phyloP scores from a whole-genome alignment of 768 basidiomycete genomes.

The Amanita pallidorosea region DNA sequence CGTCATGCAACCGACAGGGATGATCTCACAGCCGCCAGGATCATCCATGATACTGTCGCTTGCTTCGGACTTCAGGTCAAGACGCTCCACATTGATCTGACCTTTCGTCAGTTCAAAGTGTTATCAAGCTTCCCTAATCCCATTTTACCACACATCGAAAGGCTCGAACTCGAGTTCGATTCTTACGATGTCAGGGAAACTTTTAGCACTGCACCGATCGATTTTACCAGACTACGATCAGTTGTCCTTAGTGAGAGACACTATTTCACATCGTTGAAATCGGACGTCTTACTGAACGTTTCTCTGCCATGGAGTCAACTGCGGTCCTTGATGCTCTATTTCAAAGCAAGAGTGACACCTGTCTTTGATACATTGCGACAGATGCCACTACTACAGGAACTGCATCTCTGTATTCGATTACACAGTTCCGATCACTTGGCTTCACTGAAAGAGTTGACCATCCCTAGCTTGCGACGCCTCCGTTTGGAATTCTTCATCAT shows the following conservation, averaged over 20 bases:
- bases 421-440: too few relatives aligned
- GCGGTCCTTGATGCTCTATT: not conserved
- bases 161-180: not conserved
- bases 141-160: not conserved
- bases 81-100: not conserved
- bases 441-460: not conserved
- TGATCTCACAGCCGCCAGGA: not conserved
- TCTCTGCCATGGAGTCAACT: not conserved
- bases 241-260: not conserved
- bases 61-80: not conserved
- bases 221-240: not conserved
- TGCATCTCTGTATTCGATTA: too few relatives aligned
- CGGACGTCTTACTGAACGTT: not conserved
- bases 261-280: not conserved
- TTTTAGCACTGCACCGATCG: not conserved
- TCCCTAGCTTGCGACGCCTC: not conserved
- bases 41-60: not conserved
- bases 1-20: too few relatives aligned
- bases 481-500: not conserved
- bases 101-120: not conserved
- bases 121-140: not conserved
- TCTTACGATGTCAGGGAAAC: too few relatives aligned
- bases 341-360: too few relatives aligned
- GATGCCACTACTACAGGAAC: not conserved
- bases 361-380: not conserved